Percentiles rank a stretch among this genome's conserved stretches.
Evolutionary conservation across 2,329 filamentous ascomycete species (phyloP).

Genomic region (Aspergillus pseudotamarii): DNA sequence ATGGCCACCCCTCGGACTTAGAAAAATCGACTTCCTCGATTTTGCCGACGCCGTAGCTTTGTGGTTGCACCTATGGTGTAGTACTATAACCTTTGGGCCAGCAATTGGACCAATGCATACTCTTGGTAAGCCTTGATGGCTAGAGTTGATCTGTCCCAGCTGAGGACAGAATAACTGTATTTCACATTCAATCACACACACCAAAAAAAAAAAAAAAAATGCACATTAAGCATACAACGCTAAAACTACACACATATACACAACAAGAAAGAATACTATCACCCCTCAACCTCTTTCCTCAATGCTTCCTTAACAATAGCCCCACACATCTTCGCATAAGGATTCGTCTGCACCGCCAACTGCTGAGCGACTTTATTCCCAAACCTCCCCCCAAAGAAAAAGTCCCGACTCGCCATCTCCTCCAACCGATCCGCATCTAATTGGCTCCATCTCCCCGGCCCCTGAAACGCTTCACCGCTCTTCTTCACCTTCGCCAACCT

Average conservation of each 20-base stretch:
- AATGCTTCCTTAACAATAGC: conserved; percentile 64
- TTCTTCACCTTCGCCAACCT: conserved; percentile 37
- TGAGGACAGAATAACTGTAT: not conserved
- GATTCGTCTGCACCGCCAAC: conserved; percentile 63
- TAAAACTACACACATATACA: not conserved
- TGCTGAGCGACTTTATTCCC: conserved; percentile 60
- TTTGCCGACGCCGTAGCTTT: too few relatives aligned
- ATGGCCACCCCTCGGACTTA: not conserved
- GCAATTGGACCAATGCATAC: not conserved
- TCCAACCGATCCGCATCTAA: conserved; percentile 49
- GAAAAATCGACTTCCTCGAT: not conserved
- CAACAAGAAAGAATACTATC: not conserved
- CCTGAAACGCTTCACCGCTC: conserved; percentile 5
- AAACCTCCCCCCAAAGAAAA: conserved; percentile 57
- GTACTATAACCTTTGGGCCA: not conserved
- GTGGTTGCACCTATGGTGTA: too few relatives aligned
- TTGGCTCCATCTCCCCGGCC: conserved; percentile 35
- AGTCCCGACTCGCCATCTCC: conserved; percentile 59
- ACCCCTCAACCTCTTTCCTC: conserved; percentile 53
- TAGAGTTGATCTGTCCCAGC: not conserved
- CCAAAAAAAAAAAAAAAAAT: not conserved
- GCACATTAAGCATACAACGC: not conserved
- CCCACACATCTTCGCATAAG: conserved; percentile 65
- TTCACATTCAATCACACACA: not conserved
- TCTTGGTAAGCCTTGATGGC: not conserved